Evolutionary conservation across 768 basidiomycete genomes (phyloP), one percentile per base, ranked within the genome.

Genomic region (Lactifluus piperatus): DNA sequence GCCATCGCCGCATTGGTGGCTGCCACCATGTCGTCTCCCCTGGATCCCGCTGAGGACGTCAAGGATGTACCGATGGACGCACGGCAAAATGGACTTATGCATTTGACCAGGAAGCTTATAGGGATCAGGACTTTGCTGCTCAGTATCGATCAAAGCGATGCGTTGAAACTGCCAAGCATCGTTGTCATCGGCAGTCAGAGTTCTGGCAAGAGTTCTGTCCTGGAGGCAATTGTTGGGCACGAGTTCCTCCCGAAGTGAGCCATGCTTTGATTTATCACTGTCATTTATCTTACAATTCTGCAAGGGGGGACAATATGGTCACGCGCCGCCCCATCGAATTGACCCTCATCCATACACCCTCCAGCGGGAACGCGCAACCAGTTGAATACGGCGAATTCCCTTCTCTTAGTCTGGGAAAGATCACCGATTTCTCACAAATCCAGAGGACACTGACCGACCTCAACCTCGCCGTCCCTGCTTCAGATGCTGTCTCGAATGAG

Each of bases 171-270:
- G 20, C 97, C 97, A 1, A 95, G 93, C 66, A 98, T 99, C 62
- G 97, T 98, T 44, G 97, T 98, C 48, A 90, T 99, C 62, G 97
- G 97, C 11, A 95, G 92, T 71, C 97, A 99, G 75, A 97, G 94
- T 71, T 94, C 92, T 2, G 97, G 97, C 11, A 99, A 99, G 77
- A 97, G 94, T 66, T 94, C 92, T 27, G 97, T 99, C 0, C 74
- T 99, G 60, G 97, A 99, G 72, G 88, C 97, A 5, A 90, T 99
- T 60, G 97, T 99, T 29, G 97, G 97, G 0, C 92, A 97, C 58
- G 93, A 98, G 71, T 99, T 99, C 70, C 75, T 99, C 36, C 97
- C 97, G 24, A 99, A 99, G 95, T 97, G 68, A 64, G 92, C 79
- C 2, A n/a, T 13, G 10, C 37, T 37, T 22, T n/a, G 16, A 37